Base-by-base conservation (phyloP, 164 flowering plant species). In the Macadamia integrifolia region DNA sequence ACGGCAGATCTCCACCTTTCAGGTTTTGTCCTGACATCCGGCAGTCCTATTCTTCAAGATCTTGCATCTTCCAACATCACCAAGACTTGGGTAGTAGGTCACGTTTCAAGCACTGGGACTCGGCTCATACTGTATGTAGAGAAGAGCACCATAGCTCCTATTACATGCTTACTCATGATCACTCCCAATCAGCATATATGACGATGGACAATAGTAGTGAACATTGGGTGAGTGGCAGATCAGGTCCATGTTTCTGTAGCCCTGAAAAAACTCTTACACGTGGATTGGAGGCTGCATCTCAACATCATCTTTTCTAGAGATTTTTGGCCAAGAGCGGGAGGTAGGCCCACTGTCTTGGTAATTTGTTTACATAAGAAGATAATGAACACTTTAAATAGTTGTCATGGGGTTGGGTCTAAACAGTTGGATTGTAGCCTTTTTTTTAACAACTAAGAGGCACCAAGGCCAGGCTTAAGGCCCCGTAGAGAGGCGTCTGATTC, bases 121-220 rank as follows among this genome's bases (percentile, higher is more conserved):
- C 68, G 10, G 71, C 80, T 63, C 83, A 18, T 66, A 76, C 85
- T 9, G 60, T 82, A 30, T 81, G 83, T 75, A 76, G 83, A 70
- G 88, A 87, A 68, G 92, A 83, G 78, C 86, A 81, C 67, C 87
- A 78, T 57, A 77, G 83, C 65, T 83, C 90, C 43, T 80, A 79
- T 73, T 82, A 80, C 66, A 66, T 81, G 46, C 62, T 83, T 48
- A 75, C 85, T 68, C 86, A 81, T 64, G 85, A 85, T 66, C 78
- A 78, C 65, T 72, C 82, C 42, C 80, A 86, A 62, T 72, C 83
- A 30, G 67, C 85, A 58, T 69, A 75, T 79, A 42, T 74, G 60
- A 81, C 71, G 64, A 66, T 56, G 61, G 72, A 71, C 53, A 77
- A 60, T 53, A 72, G 77, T 63, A 69, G 72, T 61, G 83, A 74